Conservation (phyloP, 148 eudicot genomes). For the Fallopia convolvulus region DNA sequence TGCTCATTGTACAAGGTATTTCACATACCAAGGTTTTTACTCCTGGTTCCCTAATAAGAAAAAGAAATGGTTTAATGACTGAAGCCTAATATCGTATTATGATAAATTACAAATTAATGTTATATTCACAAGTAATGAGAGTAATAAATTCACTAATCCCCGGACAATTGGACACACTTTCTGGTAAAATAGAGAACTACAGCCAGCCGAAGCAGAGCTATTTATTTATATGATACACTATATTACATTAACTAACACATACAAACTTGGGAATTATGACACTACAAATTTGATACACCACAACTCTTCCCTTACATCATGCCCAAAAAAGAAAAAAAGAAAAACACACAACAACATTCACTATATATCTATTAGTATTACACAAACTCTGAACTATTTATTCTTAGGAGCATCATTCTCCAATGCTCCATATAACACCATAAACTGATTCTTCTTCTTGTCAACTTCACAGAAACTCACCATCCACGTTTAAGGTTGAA, state of each 20-base stretch:
- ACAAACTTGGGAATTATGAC: background rate
- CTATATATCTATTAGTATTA: conserved; percentile 2
- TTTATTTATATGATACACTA: background rate
- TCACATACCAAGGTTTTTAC: no score
- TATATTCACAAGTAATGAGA: no score
- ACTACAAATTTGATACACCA: background rate
- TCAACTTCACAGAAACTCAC: background rate
- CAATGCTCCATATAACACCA: background rate
- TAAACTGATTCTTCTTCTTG: background rate
- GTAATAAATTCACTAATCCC: no score
- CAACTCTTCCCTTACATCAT: background rate
- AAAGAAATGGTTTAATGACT: no score
- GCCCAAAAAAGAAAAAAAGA: background rate
- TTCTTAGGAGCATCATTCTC: background rate
- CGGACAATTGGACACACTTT: no score
- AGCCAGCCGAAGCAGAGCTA: background rate
- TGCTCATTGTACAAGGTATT: no score
- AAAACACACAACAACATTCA: background rate
- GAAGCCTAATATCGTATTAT: no score
- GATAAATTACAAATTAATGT: no score
- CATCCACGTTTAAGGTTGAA: background rate
- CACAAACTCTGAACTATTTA: background rate
- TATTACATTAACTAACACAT: background rate
- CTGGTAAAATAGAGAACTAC: background rate
- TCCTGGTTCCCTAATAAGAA: no score